A percentile compares a stretch with the other conserved stretches of the same genome.
Conservation (phyloP, 345 rosid genomes). For the Euphorbia peplus region DNA sequence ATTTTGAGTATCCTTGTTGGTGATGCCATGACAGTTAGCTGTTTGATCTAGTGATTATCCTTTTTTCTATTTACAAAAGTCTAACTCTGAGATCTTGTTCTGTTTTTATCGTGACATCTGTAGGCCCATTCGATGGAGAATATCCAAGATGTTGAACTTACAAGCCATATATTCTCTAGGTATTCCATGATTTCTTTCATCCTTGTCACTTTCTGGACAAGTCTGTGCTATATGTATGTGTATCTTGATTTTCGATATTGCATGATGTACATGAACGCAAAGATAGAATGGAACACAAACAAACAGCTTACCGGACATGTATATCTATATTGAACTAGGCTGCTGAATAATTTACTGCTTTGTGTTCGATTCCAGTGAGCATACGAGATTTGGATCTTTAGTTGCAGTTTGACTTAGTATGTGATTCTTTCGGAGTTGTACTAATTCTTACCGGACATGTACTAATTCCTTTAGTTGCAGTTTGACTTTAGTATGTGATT, state of each 20-base stretch:
- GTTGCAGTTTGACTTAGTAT: background rate
- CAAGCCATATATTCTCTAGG: conserved; percentile 75
- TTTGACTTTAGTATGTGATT: background rate
- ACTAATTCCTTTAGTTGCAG: too few species aligned
- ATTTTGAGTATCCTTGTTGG: background rate
- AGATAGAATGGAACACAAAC: background rate
- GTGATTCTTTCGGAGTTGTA: background rate
- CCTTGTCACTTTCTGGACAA: background rate
- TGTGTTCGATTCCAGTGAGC: background rate
- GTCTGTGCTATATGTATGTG: background rate
- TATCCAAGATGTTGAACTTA: conserved; percentile 66
- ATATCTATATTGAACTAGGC: background rate
- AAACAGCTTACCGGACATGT: too few species aligned
- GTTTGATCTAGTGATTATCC: conserved; percentile 2
- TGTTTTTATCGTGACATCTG: conserved; percentile 23
- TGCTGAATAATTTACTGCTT: conserved; percentile 3
- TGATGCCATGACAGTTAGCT: background rate
- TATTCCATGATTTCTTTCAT: conserved; percentile 20
- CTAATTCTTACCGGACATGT: too few species aligned
- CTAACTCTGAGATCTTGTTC: background rate
- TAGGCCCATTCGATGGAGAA: conserved; percentile 87
- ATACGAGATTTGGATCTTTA: too few species aligned
- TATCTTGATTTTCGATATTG: background rate
- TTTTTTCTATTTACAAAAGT: conserved; percentile 2
- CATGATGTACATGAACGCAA: background rate